phyloP scores from a whole-genome alignment of 805 yeast species.

The Dipodascopsis tothii region DNA sequence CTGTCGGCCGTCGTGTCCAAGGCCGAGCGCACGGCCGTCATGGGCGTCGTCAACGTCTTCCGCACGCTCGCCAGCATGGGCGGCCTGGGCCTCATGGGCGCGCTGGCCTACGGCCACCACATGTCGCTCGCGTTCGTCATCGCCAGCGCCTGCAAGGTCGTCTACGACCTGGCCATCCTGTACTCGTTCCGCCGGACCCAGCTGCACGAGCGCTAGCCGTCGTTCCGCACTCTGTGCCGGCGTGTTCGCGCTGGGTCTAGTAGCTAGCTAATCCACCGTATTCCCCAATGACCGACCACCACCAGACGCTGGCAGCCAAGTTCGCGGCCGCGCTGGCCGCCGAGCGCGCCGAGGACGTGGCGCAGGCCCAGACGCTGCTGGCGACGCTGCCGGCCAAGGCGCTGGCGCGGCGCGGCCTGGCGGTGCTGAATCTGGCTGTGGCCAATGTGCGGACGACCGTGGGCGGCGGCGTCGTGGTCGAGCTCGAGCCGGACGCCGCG shows the following conservation, averaged over 20 bases:
- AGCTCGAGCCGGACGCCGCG: slow-evolving; percentile 51
- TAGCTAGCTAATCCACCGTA: no score
- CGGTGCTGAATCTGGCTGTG: slow-evolving; percentile 57
- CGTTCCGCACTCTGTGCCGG: no score
- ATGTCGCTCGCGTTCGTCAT: slow-evolving; percentile 31
- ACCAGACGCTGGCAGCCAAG: slow-evolving; percentile 29
- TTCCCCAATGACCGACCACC: not conserved
- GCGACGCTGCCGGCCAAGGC: slow-evolving; percentile 50
- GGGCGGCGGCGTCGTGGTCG: slow-evolving; percentile 67
- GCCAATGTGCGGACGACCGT: slow-evolving; percentile 65
- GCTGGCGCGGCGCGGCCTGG: slow-evolving; percentile 66
- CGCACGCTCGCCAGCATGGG: slow-evolving; percentile 77
- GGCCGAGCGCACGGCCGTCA: slow-evolving; percentile 60
- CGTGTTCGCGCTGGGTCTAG: no score
- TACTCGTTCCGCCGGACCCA: slow-evolving; percentile 11
- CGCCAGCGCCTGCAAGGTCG: slow-evolving; percentile 33
- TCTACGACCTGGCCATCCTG: slow-evolving; percentile 30
- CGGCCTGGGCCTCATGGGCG: slow-evolving; percentile 77
- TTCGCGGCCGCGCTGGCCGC: slow-evolving; percentile 39
- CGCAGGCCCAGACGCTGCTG: slow-evolving; percentile 40
- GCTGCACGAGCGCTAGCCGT: slow-evolving; percentile 9
- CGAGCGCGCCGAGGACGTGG: slow-evolving; percentile 49
- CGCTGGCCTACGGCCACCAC: slow-evolving; percentile 43
- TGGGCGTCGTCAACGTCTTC: slow-evolving; percentile 81
- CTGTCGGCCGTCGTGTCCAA: slow-evolving; percentile 59